Evolutionary conservation across 2,329 filamentous ascomycete species (phyloP).

Genomic region (Chrysosporium keratinophilum): DNA sequence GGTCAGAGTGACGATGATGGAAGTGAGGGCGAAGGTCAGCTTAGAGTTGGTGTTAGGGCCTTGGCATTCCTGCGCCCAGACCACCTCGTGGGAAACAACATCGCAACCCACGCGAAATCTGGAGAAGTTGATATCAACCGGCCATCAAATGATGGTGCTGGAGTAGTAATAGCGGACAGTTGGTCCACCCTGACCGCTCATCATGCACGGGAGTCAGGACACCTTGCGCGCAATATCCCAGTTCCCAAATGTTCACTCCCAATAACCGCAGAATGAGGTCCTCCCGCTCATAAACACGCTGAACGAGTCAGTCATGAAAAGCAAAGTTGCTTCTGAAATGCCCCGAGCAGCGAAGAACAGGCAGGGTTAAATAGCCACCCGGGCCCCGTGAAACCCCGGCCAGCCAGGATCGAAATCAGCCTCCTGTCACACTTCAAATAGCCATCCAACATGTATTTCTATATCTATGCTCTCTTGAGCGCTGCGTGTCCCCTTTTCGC

Average conservation of each 20-base stretch:
- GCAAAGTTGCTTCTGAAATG: background rate
- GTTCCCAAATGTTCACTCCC: background rate
- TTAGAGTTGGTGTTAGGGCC: background rate
- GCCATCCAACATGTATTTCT: background rate
- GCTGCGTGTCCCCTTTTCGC: slow-evolving; percentile 1
- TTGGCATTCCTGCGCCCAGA: no score
- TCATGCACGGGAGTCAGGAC: background rate
- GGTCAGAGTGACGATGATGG: no score
- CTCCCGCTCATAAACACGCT: background rate
- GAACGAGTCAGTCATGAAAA: background rate
- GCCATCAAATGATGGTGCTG: no score
- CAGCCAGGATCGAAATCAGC: background rate
- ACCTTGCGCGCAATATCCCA: background rate
- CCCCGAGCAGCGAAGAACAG: background rate
- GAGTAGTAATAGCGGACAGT: no score
- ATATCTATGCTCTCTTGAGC: background rate
- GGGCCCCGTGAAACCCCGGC: background rate
- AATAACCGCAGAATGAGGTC: background rate
- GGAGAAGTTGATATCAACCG: no score
- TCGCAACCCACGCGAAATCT: no score
- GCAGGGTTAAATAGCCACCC: slow-evolving; percentile 3
- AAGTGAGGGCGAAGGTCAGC: background rate
- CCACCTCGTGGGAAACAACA: no score
- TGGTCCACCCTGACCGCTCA: no score
- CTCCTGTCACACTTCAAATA: background rate